Percentiles rank a stretch among this genome's conserved stretches.
These are phyloP conservation scores for Lactarius trivialis DNA, from an alignment of 768 basidiomycete genomes.

Conservation along the genomic window DNA sequence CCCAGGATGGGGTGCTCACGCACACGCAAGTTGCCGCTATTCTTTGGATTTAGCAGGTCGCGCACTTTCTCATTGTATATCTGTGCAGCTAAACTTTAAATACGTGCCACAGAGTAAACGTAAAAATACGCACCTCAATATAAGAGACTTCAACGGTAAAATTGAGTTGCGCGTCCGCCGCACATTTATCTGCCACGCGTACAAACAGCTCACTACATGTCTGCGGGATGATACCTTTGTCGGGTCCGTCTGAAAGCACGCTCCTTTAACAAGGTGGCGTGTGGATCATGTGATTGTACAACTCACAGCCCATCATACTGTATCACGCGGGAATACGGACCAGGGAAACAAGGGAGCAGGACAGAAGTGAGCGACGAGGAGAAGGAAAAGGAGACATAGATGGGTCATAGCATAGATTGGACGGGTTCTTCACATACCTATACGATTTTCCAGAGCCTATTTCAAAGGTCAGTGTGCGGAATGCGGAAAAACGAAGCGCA, in stretches of 20 bases:
- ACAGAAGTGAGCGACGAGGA: neutral
- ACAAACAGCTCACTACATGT: constrained; percentile 91
- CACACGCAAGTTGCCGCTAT: constrained; percentile 91
- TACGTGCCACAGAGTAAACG: neutral
- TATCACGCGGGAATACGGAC: neutral
- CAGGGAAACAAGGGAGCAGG: neutral
- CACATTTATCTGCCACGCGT: constrained; percentile 63
- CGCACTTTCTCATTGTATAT: constrained; percentile 98
- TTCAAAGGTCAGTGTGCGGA: neutral
- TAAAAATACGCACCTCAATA: constrained; percentile 62
- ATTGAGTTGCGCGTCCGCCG: constrained; percentile 56
- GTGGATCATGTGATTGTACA: constrained; percentile 7
- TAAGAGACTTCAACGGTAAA: constrained; percentile 98
- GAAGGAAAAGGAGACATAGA: neutral
- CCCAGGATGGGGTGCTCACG: constrained; percentile 94
- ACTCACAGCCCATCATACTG: constrained; percentile 96
- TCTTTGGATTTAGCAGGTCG: constrained; percentile 95
- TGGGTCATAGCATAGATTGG: neutral
- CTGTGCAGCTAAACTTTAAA: constrained; percentile 32
- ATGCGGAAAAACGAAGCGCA: neutral
- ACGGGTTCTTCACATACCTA: constrained; percentile 46
- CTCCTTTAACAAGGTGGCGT: neutral
- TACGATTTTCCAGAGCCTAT: constrained; percentile 89
- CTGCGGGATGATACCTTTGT: constrained; percentile 97
- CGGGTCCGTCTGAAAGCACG: constrained; percentile 61